Evolutionary conservation across 345 rosid genomes (phyloP).

Genomic region (Citropsis articulata): DNA sequence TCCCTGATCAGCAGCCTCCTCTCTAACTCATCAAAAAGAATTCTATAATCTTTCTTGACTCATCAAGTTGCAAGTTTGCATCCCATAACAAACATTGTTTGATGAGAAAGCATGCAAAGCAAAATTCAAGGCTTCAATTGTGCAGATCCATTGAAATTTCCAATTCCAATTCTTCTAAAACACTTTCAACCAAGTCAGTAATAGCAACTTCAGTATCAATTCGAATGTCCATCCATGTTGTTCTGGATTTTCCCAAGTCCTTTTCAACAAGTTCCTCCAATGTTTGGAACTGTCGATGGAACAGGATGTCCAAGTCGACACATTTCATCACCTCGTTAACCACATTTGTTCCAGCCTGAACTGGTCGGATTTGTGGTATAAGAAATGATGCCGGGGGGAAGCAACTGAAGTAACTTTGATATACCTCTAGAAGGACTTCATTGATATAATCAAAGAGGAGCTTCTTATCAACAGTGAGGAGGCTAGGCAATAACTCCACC

Average conservation of each 20-base stretch:
- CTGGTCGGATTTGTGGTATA: slow-evolving; percentile 21
- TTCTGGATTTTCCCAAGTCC: slow-evolving; percentile 47
- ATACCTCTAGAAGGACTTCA: slow-evolving; percentile 54
- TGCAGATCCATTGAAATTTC: slow-evolving; percentile 36
- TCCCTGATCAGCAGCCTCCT: not conserved
- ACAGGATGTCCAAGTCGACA: slow-evolving; percentile 45
- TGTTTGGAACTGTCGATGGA: slow-evolving; percentile 19
- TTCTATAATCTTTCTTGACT: not conserved
- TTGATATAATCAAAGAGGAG: slow-evolving; percentile 52
- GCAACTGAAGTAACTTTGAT: slow-evolving; percentile 29
- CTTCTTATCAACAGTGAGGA: slow-evolving; percentile 17
- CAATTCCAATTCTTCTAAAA: slow-evolving; percentile 46
- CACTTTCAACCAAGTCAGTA: slow-evolving; percentile 39
- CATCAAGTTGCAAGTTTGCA: not conserved
- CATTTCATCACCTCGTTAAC: slow-evolving; percentile 43
- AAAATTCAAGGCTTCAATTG: slow-evolving; percentile 9
- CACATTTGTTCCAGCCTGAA: slow-evolving; percentile 22
- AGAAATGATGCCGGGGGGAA: slow-evolving; percentile 39
- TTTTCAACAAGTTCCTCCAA: slow-evolving; percentile 41
- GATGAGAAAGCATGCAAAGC: not conserved
- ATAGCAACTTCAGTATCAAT: slow-evolving; percentile 47
- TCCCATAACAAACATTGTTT: no score
- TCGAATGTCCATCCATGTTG: slow-evolving; percentile 45
- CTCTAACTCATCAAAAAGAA: not conserved
- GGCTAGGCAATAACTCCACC: slow-evolving; percentile 27